Percentiles rank a stretch among this genome's conserved stretches.
These are phyloP conservation scores for Boletus subparvulus DNA, from an alignment of 768 basidiomycete genomes.

Conservation along the genomic window DNA sequence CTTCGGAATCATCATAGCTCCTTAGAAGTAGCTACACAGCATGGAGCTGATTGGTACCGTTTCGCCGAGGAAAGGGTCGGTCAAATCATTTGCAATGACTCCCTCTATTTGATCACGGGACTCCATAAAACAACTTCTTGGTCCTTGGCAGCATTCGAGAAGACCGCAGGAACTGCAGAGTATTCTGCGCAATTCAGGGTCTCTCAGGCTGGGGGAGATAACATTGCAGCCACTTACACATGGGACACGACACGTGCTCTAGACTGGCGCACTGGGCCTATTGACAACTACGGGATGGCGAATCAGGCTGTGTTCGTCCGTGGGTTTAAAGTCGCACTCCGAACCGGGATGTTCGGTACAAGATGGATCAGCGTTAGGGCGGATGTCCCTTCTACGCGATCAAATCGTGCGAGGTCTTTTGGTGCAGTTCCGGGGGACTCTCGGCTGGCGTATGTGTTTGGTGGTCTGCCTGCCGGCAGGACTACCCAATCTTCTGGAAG, in stretches of 20 bases:
- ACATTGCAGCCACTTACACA: conserved; percentile 1
- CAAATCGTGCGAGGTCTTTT: background rate
- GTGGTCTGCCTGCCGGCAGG: background rate
- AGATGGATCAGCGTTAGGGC: conserved; percentile 3
- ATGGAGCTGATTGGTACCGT: conserved; percentile 30
- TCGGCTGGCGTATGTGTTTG: background rate
- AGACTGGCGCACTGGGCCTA: conserved; percentile 6
- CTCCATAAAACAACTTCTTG: conserved; percentile 15
- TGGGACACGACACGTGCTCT: conserved; percentile 8
- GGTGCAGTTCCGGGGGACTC: background rate
- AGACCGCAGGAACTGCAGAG: background rate
- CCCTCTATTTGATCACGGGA: conserved; percentile 30
- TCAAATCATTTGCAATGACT: conserved; percentile 19
- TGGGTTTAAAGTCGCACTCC: conserved; percentile 18
- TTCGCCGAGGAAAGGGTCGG: conserved; percentile 20
- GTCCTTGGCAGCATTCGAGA: conserved; percentile 27
- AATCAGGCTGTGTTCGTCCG: conserved; percentile 26
- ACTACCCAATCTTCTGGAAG: background rate
- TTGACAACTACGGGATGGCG: background rate
- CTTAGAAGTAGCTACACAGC: conserved; percentile 12
- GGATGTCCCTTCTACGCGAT: background rate
- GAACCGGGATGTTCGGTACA: background rate
- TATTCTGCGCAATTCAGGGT: conserved; percentile 8
- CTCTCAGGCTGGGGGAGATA: background rate
- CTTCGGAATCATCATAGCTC: conserved; percentile 21